Evolutionary conservation across 2,329 filamentous ascomycete genomes (phyloP).

Genomic region (Zasmidium angulare): DNA sequence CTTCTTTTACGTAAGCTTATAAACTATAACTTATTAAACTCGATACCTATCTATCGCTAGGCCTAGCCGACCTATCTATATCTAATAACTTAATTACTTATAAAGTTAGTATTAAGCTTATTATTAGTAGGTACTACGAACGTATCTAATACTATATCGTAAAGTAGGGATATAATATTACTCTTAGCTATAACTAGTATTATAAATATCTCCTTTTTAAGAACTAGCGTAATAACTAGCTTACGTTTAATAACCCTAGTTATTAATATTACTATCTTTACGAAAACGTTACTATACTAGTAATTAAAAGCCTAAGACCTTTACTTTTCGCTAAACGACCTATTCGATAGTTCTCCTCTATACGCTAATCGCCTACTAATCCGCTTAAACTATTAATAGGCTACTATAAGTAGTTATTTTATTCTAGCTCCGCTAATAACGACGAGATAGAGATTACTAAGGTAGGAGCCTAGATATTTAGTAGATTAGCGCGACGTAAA

Average conservation of each 20-base stretch:
- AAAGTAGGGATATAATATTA: not conserved
- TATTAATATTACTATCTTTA: not conserved
- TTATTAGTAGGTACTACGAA: not conserved
- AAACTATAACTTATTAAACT: not conserved
- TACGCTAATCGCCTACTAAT: not conserved
- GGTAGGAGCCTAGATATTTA: too few species aligned
- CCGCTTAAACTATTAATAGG: too few species aligned
- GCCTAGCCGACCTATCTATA: too few species aligned
- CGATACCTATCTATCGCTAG: not conserved
- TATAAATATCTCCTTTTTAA: not conserved
- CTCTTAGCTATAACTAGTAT: not conserved
- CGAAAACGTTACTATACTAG: not conserved
- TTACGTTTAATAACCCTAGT: not conserved
- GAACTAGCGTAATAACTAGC: not conserved
- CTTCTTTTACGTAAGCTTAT: not conserved
- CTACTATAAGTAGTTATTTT: too few species aligned
- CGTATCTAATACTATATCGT: not conserved
- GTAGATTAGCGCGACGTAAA: not conserved
- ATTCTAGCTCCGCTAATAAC: too few species aligned
- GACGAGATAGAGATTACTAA: too few species aligned
- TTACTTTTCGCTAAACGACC: not conserved
- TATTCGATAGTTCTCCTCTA: not conserved
- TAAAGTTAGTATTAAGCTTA: not conserved
- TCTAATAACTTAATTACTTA: slow-evolving; percentile 1
- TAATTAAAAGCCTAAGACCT: not conserved